phyloP scores from a whole-genome alignment of 75 land plant species.

The Selaginella tamariscina region DNA sequence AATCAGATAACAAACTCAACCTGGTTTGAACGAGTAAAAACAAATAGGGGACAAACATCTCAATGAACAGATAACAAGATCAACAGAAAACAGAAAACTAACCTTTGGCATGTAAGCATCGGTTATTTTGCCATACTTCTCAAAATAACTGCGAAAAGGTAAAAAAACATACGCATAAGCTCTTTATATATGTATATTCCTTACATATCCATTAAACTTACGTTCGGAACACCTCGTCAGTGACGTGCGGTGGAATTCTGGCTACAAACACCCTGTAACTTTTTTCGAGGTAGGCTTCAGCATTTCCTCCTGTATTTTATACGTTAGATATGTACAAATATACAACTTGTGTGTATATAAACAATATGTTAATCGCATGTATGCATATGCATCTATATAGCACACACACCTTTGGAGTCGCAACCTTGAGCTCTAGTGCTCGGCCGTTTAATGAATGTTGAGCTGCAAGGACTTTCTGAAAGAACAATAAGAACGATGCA shows the following conservation, averaged over 20 bases:
- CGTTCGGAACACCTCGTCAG: conserved; percentile 38
- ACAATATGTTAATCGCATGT: neutral
- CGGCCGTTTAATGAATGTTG: conserved; percentile 56
- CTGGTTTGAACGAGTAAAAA: too few relatives aligned
- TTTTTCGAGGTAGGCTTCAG: conserved; percentile 35
- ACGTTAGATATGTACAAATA: neutral
- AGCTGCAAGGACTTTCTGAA: conserved; percentile 42
- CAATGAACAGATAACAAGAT: neutral
- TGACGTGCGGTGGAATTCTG: conserved; percentile 60
- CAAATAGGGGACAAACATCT: neutral
- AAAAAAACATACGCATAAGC: neutral
- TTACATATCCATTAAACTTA: too few relatives aligned
- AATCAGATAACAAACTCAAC: too few relatives aligned
- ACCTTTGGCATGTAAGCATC: conserved; percentile 99
- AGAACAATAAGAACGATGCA: neutral
- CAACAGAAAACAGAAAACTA: neutral
- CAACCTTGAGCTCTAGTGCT: conserved; percentile 65
- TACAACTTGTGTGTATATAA: conserved; percentile 9
- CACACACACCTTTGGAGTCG: conserved; percentile 66
- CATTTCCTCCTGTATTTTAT: conserved; percentile 40
- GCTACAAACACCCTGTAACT: conserved; percentile 75
- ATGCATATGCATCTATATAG: neutral
- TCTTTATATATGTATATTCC: neutral
- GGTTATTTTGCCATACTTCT: conserved; percentile 72
- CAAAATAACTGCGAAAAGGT: conserved; percentile 54